Percentiles rank a stretch among this genome's conserved stretches.
Evolutionary conservation across 1,284 basidiomycete species (phyloP).

Genomic region (Cryptococcus deneoformans): DNA sequence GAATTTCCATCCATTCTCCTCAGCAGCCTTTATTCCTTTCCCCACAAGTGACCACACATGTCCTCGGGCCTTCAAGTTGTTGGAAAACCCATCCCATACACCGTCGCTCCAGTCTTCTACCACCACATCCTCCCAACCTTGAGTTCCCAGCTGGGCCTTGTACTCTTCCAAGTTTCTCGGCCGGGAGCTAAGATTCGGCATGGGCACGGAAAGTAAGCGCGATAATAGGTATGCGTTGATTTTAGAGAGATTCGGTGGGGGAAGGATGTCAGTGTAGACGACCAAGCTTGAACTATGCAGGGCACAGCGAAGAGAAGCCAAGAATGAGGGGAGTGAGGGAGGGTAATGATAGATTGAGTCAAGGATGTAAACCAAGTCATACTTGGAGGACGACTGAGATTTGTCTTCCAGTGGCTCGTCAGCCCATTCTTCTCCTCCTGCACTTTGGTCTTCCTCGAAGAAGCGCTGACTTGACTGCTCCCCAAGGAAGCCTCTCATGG

Average conservation of each 20-base stretch:
- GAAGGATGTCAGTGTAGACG: constrained; percentile 62
- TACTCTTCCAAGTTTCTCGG: constrained; percentile 53
- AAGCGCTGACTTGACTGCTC: constrained; percentile 1
- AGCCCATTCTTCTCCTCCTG: background rate
- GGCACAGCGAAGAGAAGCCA: constrained; percentile 51
- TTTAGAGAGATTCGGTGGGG: constrained; percentile 20
- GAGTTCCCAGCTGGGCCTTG: constrained; percentile 50
- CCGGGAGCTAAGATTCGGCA: constrained; percentile 54
- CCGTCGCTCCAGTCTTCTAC: constrained; percentile 61
- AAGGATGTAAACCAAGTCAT: constrained; percentile 53
- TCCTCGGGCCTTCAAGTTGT: constrained; percentile 53
- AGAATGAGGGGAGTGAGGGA: constrained; percentile 56
- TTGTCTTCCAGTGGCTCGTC: background rate
- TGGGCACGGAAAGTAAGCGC: constrained; percentile 53
- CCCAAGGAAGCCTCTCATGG: constrained; percentile 36
- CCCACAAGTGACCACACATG: constrained; percentile 57
- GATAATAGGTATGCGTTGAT: constrained; percentile 30
- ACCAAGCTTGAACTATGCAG: constrained; percentile 58
- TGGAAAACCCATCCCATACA: constrained; percentile 61
- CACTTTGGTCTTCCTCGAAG: background rate
- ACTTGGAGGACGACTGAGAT: constrained; percentile 18
- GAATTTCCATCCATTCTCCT: constrained; percentile 55
- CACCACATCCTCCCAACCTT: constrained; percentile 59
- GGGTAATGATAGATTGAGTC: constrained; percentile 71
- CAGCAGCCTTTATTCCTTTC: constrained; percentile 50